These are phyloP conservation scores for Triticum dicoccoides DNA, from an alignment of 176 grass and related monocot species.

Conservation along the genomic window DNA sequence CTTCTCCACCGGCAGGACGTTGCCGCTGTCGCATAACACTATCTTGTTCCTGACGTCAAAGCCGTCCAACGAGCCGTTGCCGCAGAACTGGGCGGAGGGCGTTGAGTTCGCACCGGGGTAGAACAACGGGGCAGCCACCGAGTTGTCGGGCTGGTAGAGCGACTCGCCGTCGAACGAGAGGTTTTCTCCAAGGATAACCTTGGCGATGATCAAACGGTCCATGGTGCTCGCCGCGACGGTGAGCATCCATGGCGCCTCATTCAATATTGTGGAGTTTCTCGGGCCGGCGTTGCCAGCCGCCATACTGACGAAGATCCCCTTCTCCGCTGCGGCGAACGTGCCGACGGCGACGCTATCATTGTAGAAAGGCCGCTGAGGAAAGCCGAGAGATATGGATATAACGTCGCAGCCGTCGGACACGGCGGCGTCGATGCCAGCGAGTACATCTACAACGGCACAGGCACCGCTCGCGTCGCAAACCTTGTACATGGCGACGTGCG, in stretches of 20 bases:
- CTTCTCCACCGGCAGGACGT: background rate
- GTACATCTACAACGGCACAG: background rate
- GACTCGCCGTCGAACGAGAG: constrained; percentile 10
- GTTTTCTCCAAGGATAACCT: background rate
- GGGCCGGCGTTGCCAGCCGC: background rate
- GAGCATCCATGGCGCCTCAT: constrained; percentile 1
- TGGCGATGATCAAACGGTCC: constrained; percentile 24
- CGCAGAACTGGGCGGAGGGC: background rate
- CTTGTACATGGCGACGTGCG: background rate
- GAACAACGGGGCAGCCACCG: background rate
- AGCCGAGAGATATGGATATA: constrained; percentile 24
- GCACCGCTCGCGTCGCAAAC: background rate
- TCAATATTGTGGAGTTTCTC: background rate
- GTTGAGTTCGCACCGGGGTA: background rate
- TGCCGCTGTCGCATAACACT: constrained; percentile 7
- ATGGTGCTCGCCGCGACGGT: constrained; percentile 35
- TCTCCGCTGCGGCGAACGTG: background rate
- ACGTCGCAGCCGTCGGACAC: constrained; percentile 36
- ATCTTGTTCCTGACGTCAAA: constrained; percentile 36
- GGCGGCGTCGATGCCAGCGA: constrained; percentile 34
- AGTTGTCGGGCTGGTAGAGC: background rate
- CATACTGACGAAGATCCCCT: background rate
- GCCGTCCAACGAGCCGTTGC: background rate
- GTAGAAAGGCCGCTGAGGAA: background rate
- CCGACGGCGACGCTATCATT: background rate